A percentile compares a stretch with the other conserved stretches of the same genome.
Evolutionary conservation across 176 grass and related monocot species (phyloP).

Genomic region (Miscanthus lutarioriparius): DNA sequence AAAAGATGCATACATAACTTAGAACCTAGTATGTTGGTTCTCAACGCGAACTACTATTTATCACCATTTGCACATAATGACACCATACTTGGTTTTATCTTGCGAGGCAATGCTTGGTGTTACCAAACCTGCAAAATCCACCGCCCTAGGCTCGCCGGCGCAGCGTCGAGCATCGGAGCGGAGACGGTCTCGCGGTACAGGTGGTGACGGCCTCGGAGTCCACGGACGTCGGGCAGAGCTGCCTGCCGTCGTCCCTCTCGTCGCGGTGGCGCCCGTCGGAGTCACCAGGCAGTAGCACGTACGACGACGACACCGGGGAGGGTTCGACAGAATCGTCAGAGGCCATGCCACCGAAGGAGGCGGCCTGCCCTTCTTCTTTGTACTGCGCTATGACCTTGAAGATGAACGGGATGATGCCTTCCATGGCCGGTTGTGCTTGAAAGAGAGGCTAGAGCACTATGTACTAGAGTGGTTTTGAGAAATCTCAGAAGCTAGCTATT

Average conservation of each 20-base stretch:
- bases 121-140: not conserved
- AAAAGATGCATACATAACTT: not conserved
- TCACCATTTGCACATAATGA: not conserved
- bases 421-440: constrained; percentile 27
- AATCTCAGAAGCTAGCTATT: constrained; percentile 4
- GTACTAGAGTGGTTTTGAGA: not conserved
- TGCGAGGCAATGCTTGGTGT: not conserved
- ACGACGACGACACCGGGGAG: constrained; percentile 22
- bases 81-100: not conserved
- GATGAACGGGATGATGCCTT: constrained; percentile 74
- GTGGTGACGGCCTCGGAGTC: not conserved
- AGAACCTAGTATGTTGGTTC: constrained; percentile 5
- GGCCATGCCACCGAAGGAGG: constrained; percentile 19
- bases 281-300: constrained; percentile 50
- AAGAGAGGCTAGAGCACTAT: not conserved
- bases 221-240: constrained; percentile 3
- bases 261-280: constrained; percentile 24
- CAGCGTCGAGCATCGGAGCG: constrained; percentile 37
- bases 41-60: not conserved
- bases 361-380: constrained; percentile 27
- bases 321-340: constrained; percentile 23
- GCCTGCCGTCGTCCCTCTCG: not conserved
- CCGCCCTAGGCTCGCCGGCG: constrained; percentile 22
- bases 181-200: constrained; percentile 28
- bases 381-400: constrained; percentile 62